Conservation (phyloP, 805 yeast genomes). For the Starmerella riodocensis region DNA sequence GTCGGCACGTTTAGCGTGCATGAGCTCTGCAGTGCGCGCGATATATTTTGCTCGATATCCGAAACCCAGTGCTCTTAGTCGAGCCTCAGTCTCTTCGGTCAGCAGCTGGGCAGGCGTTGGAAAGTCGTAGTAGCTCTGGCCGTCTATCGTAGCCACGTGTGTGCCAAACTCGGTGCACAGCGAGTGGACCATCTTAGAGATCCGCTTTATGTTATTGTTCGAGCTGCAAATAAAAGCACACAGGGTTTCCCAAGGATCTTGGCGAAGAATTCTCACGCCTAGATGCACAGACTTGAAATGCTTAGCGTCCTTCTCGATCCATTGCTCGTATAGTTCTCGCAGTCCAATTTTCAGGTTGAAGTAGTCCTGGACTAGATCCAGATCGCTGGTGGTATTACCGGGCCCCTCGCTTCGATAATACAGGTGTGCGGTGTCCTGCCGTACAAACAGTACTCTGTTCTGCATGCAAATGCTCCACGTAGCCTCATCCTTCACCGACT, state of each 20-base stretch:
- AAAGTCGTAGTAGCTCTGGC: conserved; percentile 51
- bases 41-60: conserved; percentile 91
- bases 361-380: conserved; percentile 45
- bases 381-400: conserved; percentile 19
- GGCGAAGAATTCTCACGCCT: conserved; percentile 77
- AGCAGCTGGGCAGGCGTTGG: conserved; percentile 51
- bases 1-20: conserved; percentile 32
- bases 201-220: conserved; percentile 89
- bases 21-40: conserved; percentile 53
- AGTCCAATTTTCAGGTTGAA: conserved; percentile 53
- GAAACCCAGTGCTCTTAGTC: conserved; percentile 40
- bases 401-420: conserved; percentile 34
- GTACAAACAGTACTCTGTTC: conserved; percentile 50
- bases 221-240: conserved; percentile 86
- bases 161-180: conserved; percentile 61
- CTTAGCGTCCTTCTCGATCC: conserved; percentile 45
- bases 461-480: conserved; percentile 41
- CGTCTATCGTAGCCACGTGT: conserved; percentile 40
- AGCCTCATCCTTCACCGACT: conserved; percentile 32
- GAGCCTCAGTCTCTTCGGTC: conserved; percentile 28
- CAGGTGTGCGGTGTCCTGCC: conserved; percentile 41
- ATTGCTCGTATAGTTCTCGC: conserved; percentile 39
- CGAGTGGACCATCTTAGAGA: conserved; percentile 79
- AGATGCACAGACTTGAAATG: conserved; percentile 25
- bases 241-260: conserved; percentile 95